These are phyloP conservation scores for Neofusicoccum sp. DNA, from an alignment of 2,329 filamentous ascomycete genomes.

Conservation along the genomic window DNA sequence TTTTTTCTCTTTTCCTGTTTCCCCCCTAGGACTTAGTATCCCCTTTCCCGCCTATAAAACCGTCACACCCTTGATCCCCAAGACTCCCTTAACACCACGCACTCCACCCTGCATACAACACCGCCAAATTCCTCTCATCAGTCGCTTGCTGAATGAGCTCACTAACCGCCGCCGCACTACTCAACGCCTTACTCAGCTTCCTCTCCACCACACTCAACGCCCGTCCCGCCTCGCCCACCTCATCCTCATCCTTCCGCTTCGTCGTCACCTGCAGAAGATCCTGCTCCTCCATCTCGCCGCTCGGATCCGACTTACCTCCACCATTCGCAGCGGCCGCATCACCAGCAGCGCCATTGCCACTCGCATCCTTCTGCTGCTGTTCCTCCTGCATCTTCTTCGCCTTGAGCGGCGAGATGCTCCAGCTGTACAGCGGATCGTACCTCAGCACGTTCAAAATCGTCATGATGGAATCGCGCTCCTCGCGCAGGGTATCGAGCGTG, in stretches of 20 bases:
- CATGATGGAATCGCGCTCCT: constrained; percentile 97
- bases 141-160: constrained; percentile 95
- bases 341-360: constrained; percentile 21
- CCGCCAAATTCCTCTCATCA: constrained; percentile 86
- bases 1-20: no score
- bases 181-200: constrained; percentile 91
- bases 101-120: constrained; percentile 58
- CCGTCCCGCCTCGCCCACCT: constrained; percentile 79
- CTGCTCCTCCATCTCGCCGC: constrained; percentile 30
- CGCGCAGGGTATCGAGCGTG: constrained; percentile 88
- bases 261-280: constrained; percentile 21
- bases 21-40: no score
- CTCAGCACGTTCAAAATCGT: constrained; percentile 94
- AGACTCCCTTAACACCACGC: constrained; percentile 19
- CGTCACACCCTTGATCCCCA: no score
- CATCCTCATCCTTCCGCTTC: constrained; percentile 39
- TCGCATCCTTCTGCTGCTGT: constrained; percentile 51
- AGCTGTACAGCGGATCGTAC: constrained; percentile 96
- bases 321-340: constrained; percentile 32
- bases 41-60: no score
- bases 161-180: constrained; percentile 92
- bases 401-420: constrained; percentile 76
- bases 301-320: constrained; percentile 29
- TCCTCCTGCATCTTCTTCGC: constrained; percentile 67
- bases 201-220: constrained; percentile 92